A percentile compares a stretch with the other conserved stretches of the same genome.
These are phyloP conservation scores for Hevea brasiliensis DNA, from an alignment of 345 rosid species.

Conservation along the genomic window DNA sequence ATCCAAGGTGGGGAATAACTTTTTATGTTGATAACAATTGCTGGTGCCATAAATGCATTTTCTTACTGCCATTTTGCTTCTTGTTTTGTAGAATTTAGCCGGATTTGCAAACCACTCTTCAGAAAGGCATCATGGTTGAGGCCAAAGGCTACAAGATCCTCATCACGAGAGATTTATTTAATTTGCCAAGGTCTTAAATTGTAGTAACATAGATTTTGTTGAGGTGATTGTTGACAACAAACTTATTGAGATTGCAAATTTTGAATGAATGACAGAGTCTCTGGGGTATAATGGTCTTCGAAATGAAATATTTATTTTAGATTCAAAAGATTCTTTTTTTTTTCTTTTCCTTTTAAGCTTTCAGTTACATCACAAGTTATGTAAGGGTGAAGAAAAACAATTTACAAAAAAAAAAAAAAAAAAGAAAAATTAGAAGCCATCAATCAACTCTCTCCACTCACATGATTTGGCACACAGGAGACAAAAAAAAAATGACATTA, in stretches of 20 bases:
- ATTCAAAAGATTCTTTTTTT: neutral
- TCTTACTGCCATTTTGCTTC: slow-evolving; percentile 2
- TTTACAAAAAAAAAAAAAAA: slow-evolving; percentile 2
- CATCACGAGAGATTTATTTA: slow-evolving; percentile 91
- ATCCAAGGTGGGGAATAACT: slow-evolving; percentile 50
- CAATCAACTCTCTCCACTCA: too few relatives aligned
- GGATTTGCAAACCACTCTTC: slow-evolving; percentile 75
- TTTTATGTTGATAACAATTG: neutral
- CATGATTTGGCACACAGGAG: neutral
- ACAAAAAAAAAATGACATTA: neutral
- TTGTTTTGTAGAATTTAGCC: slow-evolving; percentile 56
- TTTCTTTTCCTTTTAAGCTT: neutral
- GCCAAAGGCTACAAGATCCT: slow-evolving; percentile 91
- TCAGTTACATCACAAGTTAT: neutral
- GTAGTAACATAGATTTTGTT: slow-evolving; percentile 7
- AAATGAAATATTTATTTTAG: neutral
- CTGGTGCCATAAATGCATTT: neutral
- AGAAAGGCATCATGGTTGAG: slow-evolving; percentile 85
- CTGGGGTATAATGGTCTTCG: too few relatives aligned
- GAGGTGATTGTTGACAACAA: neutral
- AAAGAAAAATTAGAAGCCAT: too few relatives aligned
- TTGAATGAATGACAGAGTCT: too few relatives aligned
- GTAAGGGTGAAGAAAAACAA: neutral
- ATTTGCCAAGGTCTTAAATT: slow-evolving; percentile 66
- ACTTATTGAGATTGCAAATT: too few relatives aligned